Percentiles rank a stretch among this genome's conserved stretches.
These are phyloP conservation scores for Exophiala aquamarina DNA, from an alignment of 2,329 filamentous ascomycete genomes.

Conservation along the genomic window DNA sequence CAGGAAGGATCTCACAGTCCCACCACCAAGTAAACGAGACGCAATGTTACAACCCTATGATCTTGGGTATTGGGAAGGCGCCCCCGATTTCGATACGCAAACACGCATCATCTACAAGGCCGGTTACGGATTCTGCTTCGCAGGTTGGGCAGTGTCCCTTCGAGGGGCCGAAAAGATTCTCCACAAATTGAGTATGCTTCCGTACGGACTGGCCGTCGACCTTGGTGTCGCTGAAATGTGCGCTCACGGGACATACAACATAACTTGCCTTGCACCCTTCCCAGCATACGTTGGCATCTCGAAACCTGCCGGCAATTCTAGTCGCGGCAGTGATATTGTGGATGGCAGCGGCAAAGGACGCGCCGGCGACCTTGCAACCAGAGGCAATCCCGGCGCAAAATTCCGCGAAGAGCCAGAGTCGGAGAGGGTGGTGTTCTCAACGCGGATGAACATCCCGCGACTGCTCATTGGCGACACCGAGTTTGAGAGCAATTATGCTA, in stretches of 20 bases:
- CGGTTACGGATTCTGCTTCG: slow-evolving; percentile 35
- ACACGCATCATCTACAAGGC: slow-evolving; percentile 39
- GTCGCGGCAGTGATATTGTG: slow-evolving; percentile 33
- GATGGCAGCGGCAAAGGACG: slow-evolving; percentile 8
- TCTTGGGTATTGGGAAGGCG: slow-evolving; percentile 14
- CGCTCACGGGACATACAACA: slow-evolving; percentile 38
- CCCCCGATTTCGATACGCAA: slow-evolving; percentile 31
- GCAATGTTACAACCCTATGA: slow-evolving; percentile 17
- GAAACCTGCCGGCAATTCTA: slow-evolving; percentile 37
- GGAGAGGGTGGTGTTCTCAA: slow-evolving; percentile 31
- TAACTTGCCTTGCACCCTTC: slow-evolving; percentile 41
- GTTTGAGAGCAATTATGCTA: slow-evolving; percentile 1
- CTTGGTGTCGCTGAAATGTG: slow-evolving; percentile 48
- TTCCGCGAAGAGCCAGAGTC: slow-evolving; percentile 17
- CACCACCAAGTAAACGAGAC: slow-evolving; percentile 15
- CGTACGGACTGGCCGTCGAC: slow-evolving; percentile 38
- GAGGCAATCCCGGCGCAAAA: slow-evolving; percentile 6
- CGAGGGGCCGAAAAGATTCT: slow-evolving; percentile 40
- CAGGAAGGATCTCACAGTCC: slow-evolving; percentile 31
- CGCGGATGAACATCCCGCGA: slow-evolving; percentile 28
- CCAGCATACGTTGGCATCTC: slow-evolving; percentile 52
- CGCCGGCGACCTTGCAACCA: no score
- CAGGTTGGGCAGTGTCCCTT: slow-evolving; percentile 41
- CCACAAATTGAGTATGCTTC: slow-evolving; percentile 31
- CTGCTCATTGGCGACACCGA: slow-evolving; percentile 20